phyloP scores from a whole-genome alignment of 2,329 filamentous ascomycete species.

The Trichoderma gracile region DNA sequence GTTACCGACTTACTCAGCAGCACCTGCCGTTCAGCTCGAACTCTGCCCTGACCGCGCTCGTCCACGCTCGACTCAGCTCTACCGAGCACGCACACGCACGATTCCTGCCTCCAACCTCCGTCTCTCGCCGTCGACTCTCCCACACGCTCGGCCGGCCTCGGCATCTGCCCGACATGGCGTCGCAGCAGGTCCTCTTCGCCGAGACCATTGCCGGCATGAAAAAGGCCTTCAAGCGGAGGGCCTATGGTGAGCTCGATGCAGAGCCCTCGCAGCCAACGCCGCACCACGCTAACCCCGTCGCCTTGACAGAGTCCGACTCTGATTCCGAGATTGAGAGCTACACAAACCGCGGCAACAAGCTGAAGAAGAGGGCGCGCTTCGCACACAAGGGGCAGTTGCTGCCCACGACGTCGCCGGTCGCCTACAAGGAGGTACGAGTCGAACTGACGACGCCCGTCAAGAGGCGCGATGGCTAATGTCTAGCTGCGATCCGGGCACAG shows the following conservation, averaged over 20 bases:
- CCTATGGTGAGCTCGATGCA: slow-evolving; percentile 52
- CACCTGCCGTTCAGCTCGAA: too few relatives aligned
- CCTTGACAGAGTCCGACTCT: slow-evolving; percentile 68
- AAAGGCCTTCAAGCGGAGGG: slow-evolving; percentile 64
- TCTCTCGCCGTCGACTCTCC: neutral
- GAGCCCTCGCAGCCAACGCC: slow-evolving; percentile 4
- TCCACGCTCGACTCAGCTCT: neutral
- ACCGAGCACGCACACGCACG: too few relatives aligned
- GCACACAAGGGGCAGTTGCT: slow-evolving; percentile 70
- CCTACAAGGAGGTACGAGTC: slow-evolving; percentile 67
- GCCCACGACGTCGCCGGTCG: slow-evolving; percentile 63
- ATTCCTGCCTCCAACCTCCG: neutral
- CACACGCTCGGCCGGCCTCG: slow-evolving; percentile 7
- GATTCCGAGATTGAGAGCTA: slow-evolving; percentile 69
- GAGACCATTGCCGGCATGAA: slow-evolving; percentile 70
- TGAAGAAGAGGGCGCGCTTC: slow-evolving; percentile 73
- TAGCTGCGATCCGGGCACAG: slow-evolving; percentile 44
- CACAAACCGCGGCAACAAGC: slow-evolving; percentile 76
- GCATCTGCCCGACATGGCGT: slow-evolving; percentile 40
- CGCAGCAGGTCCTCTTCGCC: slow-evolving; percentile 62
- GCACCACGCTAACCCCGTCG: slow-evolving; percentile 12
- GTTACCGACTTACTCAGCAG: too few relatives aligned
- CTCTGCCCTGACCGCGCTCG: too few relatives aligned
- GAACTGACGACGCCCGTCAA: neutral
- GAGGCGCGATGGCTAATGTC: slow-evolving; percentile 29